Conservation (phyloP, 345 rosid species). For the Aegle marmelos region DNA sequence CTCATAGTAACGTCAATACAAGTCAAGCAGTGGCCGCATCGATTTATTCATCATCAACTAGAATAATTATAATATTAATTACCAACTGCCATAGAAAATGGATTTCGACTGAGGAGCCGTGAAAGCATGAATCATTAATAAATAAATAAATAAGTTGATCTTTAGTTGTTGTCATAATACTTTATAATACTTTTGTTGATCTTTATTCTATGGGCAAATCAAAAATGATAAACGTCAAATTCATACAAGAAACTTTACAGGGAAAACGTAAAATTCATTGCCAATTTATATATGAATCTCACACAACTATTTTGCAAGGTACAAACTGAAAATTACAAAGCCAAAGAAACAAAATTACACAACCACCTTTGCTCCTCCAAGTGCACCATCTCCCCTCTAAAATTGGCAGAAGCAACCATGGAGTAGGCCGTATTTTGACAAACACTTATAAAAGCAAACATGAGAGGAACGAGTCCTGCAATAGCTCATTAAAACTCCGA, state of each 20-base stretch:
- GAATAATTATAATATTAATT: not conserved
- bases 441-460: not conserved
- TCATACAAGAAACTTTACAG: not conserved
- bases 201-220: not conserved
- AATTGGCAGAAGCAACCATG: constrained; percentile 5
- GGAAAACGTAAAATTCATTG: not conserved
- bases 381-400: too few relatives aligned
- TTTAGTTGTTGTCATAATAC: not conserved
- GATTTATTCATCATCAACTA: not conserved
- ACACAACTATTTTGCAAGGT: not conserved
- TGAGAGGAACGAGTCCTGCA: not conserved
- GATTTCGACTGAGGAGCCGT: not conserved
- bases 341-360: not conserved
- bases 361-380: not conserved
- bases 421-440: not conserved
- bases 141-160: not conserved
- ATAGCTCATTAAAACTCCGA: constrained; percentile 3
- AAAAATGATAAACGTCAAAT: not conserved
- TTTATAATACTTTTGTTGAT: not conserved
- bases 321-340: not conserved
- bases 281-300: not conserved
- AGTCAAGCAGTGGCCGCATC: not conserved
- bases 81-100: not conserved
- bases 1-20: not conserved
- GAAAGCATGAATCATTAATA: too few relatives aligned